phyloP scores from a whole-genome alignment of 2,329 filamentous ascomycete species.

The Penicillium thymicola region DNA sequence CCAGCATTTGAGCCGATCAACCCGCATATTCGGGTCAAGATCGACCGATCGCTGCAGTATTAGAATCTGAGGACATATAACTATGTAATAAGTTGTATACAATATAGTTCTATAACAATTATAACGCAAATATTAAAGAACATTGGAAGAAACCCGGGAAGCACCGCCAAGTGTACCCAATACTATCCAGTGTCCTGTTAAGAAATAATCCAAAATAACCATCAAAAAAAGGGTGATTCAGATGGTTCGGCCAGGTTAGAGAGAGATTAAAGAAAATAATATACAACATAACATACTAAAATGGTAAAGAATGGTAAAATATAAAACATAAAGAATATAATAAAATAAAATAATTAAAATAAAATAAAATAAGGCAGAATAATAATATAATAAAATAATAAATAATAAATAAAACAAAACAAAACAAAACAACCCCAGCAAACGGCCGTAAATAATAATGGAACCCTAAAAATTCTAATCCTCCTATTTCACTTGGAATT shows the following conservation, averaged over 20 bases:
- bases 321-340: neutral
- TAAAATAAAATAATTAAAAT: neutral
- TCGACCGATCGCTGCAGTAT: slow-evolving; percentile 17
- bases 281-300: neutral
- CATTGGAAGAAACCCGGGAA: neutral
- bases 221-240: neutral
- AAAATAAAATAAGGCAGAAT: slow-evolving; percentile 10
- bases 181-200: neutral
- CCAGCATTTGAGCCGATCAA: slow-evolving; percentile 24
- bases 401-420: slow-evolving; percentile 7
- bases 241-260: neutral
- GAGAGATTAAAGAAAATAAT: slow-evolving; percentile 3
- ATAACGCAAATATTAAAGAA: neutral
- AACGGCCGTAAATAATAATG: slow-evolving; percentile 22
- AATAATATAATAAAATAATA: neutral
- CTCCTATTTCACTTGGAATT: slow-evolving; percentile 14
- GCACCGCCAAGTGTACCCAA: neutral
- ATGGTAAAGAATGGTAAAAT: neutral
- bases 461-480: slow-evolving; percentile 23
- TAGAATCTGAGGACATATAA: neutral
- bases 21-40: slow-evolving; percentile 19
- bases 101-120: neutral
- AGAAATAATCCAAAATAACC: neutral
- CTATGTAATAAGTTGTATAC: neutral
- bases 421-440: slow-evolving; percentile 15